Evolutionary conservation across 139 green algal species (phyloP).

Genomic region (Closterium sp.): DNA sequence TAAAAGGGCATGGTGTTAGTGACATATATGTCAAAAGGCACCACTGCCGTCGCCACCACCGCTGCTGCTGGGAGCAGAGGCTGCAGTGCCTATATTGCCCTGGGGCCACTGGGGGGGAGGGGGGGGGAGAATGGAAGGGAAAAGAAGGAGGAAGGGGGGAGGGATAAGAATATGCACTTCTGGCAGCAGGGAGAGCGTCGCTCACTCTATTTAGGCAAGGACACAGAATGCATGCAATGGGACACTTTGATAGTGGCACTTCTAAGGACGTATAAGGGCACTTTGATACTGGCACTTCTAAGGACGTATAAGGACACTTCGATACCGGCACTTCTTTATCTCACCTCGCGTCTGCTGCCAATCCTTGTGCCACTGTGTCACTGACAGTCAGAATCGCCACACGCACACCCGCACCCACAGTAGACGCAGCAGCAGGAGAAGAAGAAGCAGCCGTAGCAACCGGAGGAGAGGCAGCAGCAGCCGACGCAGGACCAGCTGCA

Average conservation of each 20-base stretch:
- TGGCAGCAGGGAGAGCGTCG: neutral
- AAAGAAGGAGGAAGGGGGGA: neutral
- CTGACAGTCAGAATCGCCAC: constrained; percentile 49
- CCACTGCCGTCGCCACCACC: constrained; percentile 30
- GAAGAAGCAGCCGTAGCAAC: neutral
- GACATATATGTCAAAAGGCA: constrained; percentile 29
- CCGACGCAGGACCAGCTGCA: neutral
- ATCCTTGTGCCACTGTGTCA: constrained; percentile 39
- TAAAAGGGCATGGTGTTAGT: neutral
- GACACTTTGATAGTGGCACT: neutral
- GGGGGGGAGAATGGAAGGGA: neutral
- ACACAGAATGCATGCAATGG: neutral
- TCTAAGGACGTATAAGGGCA: no score
- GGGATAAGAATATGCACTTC: neutral
- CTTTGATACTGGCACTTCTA: no score
- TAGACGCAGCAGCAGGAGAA: neutral
- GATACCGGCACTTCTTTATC: neutral
- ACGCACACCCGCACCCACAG: constrained; percentile 12
- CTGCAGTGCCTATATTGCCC: constrained; percentile 7
- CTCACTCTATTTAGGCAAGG: neutral
- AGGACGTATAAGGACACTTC: no score
- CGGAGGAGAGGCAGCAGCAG: neutral
- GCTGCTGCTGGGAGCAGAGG: constrained; percentile 10
- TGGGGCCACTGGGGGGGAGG: constrained; percentile 12
- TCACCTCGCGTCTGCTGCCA: constrained; percentile 36